Conservation (phyloP, 2,329 filamentous ascomycete species). For the Mariannaea elegans region DNA sequence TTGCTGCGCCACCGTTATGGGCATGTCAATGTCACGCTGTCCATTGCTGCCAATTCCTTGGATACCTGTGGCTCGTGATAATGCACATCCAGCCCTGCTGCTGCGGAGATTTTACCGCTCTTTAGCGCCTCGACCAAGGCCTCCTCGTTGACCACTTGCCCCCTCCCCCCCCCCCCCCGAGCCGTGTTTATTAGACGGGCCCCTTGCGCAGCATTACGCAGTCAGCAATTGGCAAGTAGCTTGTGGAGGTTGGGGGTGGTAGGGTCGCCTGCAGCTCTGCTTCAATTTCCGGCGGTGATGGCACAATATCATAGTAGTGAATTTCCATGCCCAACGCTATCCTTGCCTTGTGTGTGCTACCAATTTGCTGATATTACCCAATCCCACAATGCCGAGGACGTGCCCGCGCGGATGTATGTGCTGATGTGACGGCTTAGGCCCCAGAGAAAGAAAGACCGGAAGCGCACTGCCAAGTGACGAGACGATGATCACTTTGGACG, state of each 20-base stretch:
- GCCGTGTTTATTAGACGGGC: constrained; percentile 62
- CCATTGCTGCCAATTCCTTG: constrained; percentile 47
- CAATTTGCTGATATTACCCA: constrained; percentile 55
- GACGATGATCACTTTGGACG: constrained; percentile 61
- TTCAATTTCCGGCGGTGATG: constrained; percentile 41
- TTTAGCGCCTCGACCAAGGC: constrained; percentile 58
- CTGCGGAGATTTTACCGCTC: constrained; percentile 54
- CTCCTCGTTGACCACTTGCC: constrained; percentile 61
- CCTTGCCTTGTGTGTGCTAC: constrained; percentile 57
- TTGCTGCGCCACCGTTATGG: constrained; percentile 50
- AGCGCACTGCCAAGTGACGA: constrained; percentile 64
- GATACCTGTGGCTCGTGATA: constrained; percentile 60
- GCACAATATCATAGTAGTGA: constrained; percentile 58
- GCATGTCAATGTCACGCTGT: constrained; percentile 49
- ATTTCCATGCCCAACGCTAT: constrained; percentile 62
- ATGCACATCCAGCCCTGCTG: constrained; percentile 64
- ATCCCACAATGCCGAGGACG: constrained; percentile 60
- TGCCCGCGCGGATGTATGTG: constrained; percentile 57
- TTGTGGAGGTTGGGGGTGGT: constrained; percentile 39
- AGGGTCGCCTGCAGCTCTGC: constrained; percentile 40
- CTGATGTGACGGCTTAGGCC: constrained; percentile 60
- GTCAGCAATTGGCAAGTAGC: constrained; percentile 43
- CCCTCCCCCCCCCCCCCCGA: no score
- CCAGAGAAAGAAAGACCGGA: constrained; percentile 68
- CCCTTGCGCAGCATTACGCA: constrained; percentile 48